These are phyloP conservation scores for Hemisphaericaspora xylofermentans DNA, from an alignment of 1,139 yeast species.

Conservation along the genomic window DNA sequence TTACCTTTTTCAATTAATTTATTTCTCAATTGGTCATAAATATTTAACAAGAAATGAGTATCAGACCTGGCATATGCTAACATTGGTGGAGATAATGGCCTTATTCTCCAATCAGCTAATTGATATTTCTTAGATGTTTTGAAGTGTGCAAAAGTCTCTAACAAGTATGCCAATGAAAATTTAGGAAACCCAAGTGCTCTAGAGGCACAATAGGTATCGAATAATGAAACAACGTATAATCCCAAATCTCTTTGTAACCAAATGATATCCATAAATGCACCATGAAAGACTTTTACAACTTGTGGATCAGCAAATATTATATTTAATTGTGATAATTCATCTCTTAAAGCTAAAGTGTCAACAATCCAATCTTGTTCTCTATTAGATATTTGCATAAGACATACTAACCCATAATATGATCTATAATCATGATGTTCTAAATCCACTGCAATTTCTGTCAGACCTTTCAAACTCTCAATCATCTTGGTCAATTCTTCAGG, in stretches of 20 bases:
- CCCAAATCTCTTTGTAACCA: conserved; percentile 98
- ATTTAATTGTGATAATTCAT: conserved; percentile 68
- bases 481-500: conserved; percentile 51
- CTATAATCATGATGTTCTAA: conserved; percentile 94
- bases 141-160: conserved; percentile 79
- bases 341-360: conserved; percentile 74
- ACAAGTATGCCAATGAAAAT: conserved; percentile 78
- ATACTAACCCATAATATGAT: conserved; percentile 86
- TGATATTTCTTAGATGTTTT: conserved; percentile 93
- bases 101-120: conserved; percentile 92
- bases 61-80: conserved; percentile 89
- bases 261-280: conserved; percentile 94
- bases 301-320: conserved; percentile 75
- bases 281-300: conserved; percentile 87
- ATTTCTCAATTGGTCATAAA: conserved; percentile 74
- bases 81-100: conserved; percentile 83
- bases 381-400: conserved; percentile 90
- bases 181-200: conserved; percentile 74
- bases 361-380: conserved; percentile 80
- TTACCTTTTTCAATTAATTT: conserved; percentile 46
- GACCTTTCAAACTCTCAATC: conserved; percentile 50
- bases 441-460: conserved; percentile 85
- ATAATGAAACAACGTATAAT: conserved; percentile 79
- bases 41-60: conserved; percentile 83
- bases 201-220: conserved; percentile 93